phyloP scores from a whole-genome alignment of 192 early-diverging fungal species.

The Backusella tarrabulga region DNA sequence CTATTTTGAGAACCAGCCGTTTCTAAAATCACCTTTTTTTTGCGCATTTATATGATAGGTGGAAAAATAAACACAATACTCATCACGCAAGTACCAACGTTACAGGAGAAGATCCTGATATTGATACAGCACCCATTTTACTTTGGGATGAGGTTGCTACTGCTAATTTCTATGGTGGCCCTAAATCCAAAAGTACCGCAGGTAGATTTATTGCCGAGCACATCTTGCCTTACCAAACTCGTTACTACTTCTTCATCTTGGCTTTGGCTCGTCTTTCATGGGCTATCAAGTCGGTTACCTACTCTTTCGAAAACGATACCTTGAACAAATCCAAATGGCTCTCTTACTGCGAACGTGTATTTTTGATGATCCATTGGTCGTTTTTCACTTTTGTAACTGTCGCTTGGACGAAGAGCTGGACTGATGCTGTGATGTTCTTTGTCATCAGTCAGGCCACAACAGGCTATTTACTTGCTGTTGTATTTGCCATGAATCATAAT shows the following conservation, averaged over 20 bases:
- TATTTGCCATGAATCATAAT: constrained; percentile 82
- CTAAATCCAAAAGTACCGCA: constrained; percentile 45
- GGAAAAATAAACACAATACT: constrained; percentile 90
- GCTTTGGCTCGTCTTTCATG: constrained; percentile 76
- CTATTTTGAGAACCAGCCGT: not conserved
- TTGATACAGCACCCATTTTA: constrained; percentile 77
- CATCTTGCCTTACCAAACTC: constrained; percentile 47
- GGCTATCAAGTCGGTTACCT: constrained; percentile 64
- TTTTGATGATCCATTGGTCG: constrained; percentile 63
- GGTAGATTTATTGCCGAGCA: constrained; percentile 62
- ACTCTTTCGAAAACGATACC: constrained; percentile 45
- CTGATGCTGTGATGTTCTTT: constrained; percentile 57
- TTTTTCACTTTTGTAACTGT: constrained; percentile 62
- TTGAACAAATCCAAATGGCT: constrained; percentile 46
- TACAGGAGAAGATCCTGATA: constrained; percentile 79
- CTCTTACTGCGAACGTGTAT: constrained; percentile 49
- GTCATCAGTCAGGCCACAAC: constrained; percentile 60
- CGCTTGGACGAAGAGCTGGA: constrained; percentile 23
- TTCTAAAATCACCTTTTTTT: not conserved
- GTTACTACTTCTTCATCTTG: constrained; percentile 72
- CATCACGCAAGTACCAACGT: constrained; percentile 83
- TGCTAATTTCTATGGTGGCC: constrained; percentile 46
- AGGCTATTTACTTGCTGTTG: constrained; percentile 70
- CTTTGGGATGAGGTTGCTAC: constrained; percentile 70
- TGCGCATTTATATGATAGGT: constrained; percentile 39